Base-by-base conservation (phyloP, 495 filamentous ascomycete species). In the Niebla homalea region DNA sequence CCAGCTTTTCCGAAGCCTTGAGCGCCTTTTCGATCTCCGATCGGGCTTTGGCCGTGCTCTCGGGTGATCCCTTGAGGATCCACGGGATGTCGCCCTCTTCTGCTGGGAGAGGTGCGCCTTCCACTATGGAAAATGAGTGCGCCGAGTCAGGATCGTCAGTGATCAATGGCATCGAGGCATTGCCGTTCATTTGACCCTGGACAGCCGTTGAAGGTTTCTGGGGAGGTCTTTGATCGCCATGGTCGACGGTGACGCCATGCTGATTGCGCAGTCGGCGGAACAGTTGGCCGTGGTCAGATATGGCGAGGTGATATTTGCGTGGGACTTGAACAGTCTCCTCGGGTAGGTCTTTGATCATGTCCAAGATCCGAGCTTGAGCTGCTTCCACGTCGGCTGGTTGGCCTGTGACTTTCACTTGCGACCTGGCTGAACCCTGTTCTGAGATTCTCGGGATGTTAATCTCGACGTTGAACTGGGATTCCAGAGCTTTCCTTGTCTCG, bases 201-300 rank as follows among this genome's bases (percentile, higher is more conserved):
- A 50, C 64, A 59, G 57, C 19, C 64, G 65, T 38, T 21, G 72
- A 66, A 8, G 81, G 76, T 67, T 80, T 84, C 25, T 77, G 58
- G 5, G 92, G 92, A 1, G 83, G 69, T 26, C 79, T 65, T 18
- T 90, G 79, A 25, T 88, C 87, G 32, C 75, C 83, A 58, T 97
- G 90, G 63, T 95, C 87, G 45, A 99, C 85, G 1, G 80, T 88
- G 54, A 99, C 87, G 39, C 81, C 76, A 65, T 86, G 74, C 55
- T 94, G 84, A 56, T 79, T 85, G 54, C 80, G 80, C 26, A 96
- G 76, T 49, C 74, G 81, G 47, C 87, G 86, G 81, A 97, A 93
- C 71, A 97, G 84, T 51, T 85, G 78, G 16, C 92, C 92, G 51
- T 90, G 89, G 61, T 96, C 88, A 43, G 89, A 73, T 52, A 99